Evolutionary conservation across 768 basidiomycete species (phyloP).

Genomic region (Hemileccinum impolitum): DNA sequence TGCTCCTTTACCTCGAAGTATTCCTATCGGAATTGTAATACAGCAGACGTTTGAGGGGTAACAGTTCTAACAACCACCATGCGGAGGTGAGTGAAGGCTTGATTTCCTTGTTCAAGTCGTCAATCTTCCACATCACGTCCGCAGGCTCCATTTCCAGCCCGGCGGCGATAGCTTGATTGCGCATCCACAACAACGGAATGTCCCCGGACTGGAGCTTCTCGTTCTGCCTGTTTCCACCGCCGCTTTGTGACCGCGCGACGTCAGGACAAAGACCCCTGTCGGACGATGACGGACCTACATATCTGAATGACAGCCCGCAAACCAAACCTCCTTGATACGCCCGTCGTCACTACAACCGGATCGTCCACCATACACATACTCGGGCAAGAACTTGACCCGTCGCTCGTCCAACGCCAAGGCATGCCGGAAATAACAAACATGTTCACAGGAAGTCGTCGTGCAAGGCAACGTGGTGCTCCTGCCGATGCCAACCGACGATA

Average conservation of each 20-base stretch:
- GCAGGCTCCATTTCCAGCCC: slow-evolving; percentile 21
- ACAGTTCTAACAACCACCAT: slow-evolving; percentile 26
- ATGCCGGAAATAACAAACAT: slow-evolving; percentile 44
- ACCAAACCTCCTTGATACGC: slow-evolving; percentile 42
- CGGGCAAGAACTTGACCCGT: slow-evolving; percentile 46
- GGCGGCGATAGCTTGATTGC: slow-evolving; percentile 26
- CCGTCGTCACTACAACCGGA: slow-evolving; percentile 11
- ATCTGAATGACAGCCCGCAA: slow-evolving; percentile 39
- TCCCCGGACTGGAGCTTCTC: slow-evolving; percentile 27
- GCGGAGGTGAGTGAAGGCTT: slow-evolving; percentile 9
- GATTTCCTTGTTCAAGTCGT: slow-evolving; percentile 23
- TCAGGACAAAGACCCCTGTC: slow-evolving; percentile 1
- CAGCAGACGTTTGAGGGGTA: slow-evolving; percentile 24
- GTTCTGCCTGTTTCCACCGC: slow-evolving; percentile 29
- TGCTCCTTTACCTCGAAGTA: slow-evolving; percentile 20
- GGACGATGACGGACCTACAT: slow-evolving; percentile 28
- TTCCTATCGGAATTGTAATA: slow-evolving; percentile 27
- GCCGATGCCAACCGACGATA: slow-evolving; percentile 42
- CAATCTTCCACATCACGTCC: slow-evolving; percentile 28
- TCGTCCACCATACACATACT: slow-evolving; percentile 35
- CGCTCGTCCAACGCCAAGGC: slow-evolving; percentile 46
- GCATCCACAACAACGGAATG: slow-evolving; percentile 32
- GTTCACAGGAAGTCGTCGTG: slow-evolving; percentile 28
- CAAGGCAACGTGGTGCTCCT: slow-evolving; percentile 31
- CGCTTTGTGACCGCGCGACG: slow-evolving; percentile 9